These are phyloP conservation scores for Ascochyta fabae DNA, from an alignment of 2,329 filamentous ascomycete species.

Conservation along the genomic window DNA sequence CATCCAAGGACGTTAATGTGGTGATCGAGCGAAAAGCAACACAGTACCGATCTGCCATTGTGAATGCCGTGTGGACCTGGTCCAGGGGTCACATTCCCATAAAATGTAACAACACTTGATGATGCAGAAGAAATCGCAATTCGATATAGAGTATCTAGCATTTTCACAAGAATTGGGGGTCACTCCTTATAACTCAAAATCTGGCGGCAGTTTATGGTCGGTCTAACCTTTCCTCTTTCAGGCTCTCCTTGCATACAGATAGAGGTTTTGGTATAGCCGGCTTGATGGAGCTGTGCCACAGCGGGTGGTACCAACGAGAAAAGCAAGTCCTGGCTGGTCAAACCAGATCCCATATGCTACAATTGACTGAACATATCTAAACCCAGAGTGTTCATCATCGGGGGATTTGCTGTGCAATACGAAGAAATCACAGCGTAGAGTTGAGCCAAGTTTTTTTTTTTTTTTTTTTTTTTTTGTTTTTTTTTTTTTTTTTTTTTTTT, in stretches of 20 bases:
- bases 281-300: neutral
- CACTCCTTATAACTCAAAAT: neutral
- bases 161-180: too few relatives aligned
- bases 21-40: neutral
- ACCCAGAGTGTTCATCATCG: too few relatives aligned
- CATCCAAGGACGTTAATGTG: neutral
- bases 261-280: neutral
- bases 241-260: slow-evolving; percentile 10
- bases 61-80: neutral
- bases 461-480: too few relatives aligned
- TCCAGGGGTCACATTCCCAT: too few relatives aligned
- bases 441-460: too few relatives aligned
- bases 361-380: neutral
- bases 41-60: neutral
- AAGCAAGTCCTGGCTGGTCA: neutral
- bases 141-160: neutral
- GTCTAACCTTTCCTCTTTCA: slow-evolving; percentile 1
- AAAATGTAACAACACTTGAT: neutral
- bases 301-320: neutral
- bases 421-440: too few relatives aligned
- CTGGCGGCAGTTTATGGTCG: neutral
- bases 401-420: too few relatives aligned
- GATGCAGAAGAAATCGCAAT: neutral
- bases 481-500: too few relatives aligned
- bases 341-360: neutral